phyloP scores from a whole-genome alignment of 768 basidiomycete genomes.

The Boletellus sp. region DNA sequence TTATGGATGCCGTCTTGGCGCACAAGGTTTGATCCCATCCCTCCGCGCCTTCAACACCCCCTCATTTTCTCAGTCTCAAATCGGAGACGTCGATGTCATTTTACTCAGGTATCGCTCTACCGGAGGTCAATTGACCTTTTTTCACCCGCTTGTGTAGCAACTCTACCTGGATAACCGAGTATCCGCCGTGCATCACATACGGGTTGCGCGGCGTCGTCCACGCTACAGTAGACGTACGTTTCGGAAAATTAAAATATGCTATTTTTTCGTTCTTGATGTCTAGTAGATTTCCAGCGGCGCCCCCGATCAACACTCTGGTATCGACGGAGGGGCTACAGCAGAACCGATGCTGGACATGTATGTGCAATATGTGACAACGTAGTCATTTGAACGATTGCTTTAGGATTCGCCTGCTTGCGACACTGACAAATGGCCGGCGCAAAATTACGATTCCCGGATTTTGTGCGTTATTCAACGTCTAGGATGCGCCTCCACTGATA shows the following conservation, averaged over 20 bases:
- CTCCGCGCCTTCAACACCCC: not conserved
- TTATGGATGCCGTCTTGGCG: constrained; percentile 67
- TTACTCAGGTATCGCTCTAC: constrained; percentile 61
- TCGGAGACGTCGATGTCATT: constrained; percentile 87
- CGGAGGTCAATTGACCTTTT: not conserved
- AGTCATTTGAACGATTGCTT: not conserved
- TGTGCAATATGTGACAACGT: constrained; percentile 12
- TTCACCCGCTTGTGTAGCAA: constrained; percentile 50
- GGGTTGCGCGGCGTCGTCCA: constrained; percentile 93
- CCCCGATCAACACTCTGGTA: constrained; percentile 89
- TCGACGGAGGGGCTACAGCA: constrained; percentile 82
- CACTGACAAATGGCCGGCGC: constrained; percentile 55
- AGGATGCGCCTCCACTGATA: not conserved
- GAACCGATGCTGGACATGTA: constrained; percentile 97
- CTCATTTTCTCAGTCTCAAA: constrained; percentile 51
- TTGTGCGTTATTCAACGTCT: constrained; percentile 51
- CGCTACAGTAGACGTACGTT: constrained; percentile 65
- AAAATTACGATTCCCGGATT: constrained; percentile 74
- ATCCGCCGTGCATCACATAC: constrained; percentile 90
- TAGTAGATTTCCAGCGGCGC: constrained; percentile 62
- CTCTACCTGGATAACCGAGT: constrained; percentile 95
- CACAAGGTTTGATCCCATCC: constrained; percentile 55
- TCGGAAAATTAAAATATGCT: not conserved
- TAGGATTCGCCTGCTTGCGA: constrained; percentile 77
- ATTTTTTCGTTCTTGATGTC: not conserved